These are phyloP conservation scores for Globisporangium okanoganense DNA, from an alignment of 352 stramenopile genomes.

Conservation along the genomic window DNA sequence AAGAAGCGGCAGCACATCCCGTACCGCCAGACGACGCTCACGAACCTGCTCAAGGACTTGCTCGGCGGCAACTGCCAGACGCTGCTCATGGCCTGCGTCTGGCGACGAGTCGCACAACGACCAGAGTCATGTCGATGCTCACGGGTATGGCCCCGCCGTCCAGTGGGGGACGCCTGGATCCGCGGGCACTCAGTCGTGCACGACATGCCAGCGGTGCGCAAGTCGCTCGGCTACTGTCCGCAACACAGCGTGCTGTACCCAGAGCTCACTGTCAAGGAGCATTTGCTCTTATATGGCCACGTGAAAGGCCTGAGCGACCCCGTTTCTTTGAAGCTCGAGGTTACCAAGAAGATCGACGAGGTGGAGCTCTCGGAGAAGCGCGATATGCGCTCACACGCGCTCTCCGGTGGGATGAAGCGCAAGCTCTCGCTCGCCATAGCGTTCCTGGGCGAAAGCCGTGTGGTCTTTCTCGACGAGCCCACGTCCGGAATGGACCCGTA, in stretches of 20 bases:
- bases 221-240: constrained; percentile 94
- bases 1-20: constrained; percentile 89
- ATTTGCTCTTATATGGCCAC: constrained; percentile 62
- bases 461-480: constrained; percentile 90
- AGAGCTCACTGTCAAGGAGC: constrained; percentile 88
- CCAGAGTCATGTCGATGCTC: constrained; percentile 83
- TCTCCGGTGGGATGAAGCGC: constrained; percentile 90
- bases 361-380: constrained; percentile 63
- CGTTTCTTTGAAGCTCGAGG: constrained; percentile 26
- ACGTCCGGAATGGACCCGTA: constrained; percentile 96
- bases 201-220: constrained; percentile 86
- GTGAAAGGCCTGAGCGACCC: constrained; percentile 51
- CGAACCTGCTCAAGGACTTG: constrained; percentile 88
- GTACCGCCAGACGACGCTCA: constrained; percentile 93
- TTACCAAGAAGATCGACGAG: constrained; percentile 41
- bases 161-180: constrained; percentile 51
- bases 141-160: constrained; percentile 66
- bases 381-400: constrained; percentile 32
- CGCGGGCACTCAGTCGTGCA: constrained; percentile 46
- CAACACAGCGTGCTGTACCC: constrained; percentile 97
- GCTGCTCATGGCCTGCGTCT: constrained; percentile 85
- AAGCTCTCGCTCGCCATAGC: constrained; percentile 90
- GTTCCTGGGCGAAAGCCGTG: constrained; percentile 77
- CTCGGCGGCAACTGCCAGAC: constrained; percentile 79
- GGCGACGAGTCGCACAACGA: constrained; percentile 72